A percentile compares a stretch with the other conserved stretches of the same genome.
Conservation (phyloP, 2,329 filamentous ascomycete genomes). For the Lasiodiplodia sp. region DNA sequence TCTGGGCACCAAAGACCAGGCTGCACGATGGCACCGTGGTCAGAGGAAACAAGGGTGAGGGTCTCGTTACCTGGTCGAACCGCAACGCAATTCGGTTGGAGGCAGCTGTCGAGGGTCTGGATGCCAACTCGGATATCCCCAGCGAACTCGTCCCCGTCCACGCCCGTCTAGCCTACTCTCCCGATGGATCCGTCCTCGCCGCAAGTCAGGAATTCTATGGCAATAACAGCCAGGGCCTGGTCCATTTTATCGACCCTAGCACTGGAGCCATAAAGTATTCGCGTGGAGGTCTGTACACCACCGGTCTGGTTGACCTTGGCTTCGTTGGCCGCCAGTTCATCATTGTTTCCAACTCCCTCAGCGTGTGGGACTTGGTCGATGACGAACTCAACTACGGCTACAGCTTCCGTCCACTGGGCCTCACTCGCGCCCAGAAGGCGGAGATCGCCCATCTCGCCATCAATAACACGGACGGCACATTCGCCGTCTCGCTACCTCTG, state of each 20-base stretch:
- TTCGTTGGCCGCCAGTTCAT: slow-evolving; percentile 79
- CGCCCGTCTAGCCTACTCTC: slow-evolving; percentile 76
- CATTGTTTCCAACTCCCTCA: slow-evolving; percentile 74
- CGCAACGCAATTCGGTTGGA: slow-evolving; percentile 61
- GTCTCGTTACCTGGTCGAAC: slow-evolving; percentile 77
- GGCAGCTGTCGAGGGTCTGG: slow-evolving; percentile 40
- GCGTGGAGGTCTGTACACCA: slow-evolving; percentile 71
- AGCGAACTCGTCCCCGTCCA: slow-evolving; percentile 52
- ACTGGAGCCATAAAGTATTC: slow-evolving; percentile 71
- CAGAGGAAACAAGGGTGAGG: slow-evolving; percentile 58
- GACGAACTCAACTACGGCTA: slow-evolving; percentile 76
- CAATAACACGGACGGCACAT: slow-evolving; percentile 62
- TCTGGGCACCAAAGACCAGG: slow-evolving; percentile 80
- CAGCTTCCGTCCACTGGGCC: slow-evolving; percentile 58
- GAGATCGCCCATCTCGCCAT: slow-evolving; percentile 70
- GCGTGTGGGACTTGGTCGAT: slow-evolving; percentile 84
- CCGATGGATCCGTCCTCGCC: slow-evolving; percentile 46
- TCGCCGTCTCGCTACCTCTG: slow-evolving; percentile 49
- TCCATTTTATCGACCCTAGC: slow-evolving; percentile 79
- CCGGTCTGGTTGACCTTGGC: slow-evolving; percentile 70
- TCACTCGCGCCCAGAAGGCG: slow-evolving; percentile 45
- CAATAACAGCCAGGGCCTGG: slow-evolving; percentile 61
- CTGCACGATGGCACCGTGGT: slow-evolving; percentile 72
- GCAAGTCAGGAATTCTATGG: slow-evolving; percentile 43
- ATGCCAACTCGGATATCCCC: slow-evolving; percentile 35